Conservation (phyloP, 2,329 filamentous ascomycete genomes). For the Macrophomina tecta region DNA sequence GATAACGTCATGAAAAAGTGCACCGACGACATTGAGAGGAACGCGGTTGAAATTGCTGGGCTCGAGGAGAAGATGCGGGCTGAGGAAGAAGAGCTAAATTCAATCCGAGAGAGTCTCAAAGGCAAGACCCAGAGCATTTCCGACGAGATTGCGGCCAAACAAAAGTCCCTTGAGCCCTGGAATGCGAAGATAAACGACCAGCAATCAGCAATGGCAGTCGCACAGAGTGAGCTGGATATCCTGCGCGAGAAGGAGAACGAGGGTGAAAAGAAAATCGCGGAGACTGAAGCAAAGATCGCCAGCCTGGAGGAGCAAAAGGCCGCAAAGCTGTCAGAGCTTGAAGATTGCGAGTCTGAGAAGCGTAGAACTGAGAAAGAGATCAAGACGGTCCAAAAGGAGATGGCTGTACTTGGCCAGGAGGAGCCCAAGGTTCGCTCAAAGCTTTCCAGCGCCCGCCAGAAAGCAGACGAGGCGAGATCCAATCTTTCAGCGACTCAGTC, state of each 20-base stretch:
- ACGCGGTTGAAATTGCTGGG: conserved; percentile 73
- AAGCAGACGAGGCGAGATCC: conserved; percentile 92
- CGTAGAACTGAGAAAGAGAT: conserved; percentile 75
- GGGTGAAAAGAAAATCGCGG: conserved; percentile 81
- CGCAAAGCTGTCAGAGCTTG: conserved; percentile 75
- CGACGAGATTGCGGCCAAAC: conserved; percentile 88
- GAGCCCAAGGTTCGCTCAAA: conserved; percentile 84
- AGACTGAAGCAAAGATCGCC: conserved; percentile 79
- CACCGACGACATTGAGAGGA: conserved; percentile 76
- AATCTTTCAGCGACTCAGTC: conserved; percentile 90
- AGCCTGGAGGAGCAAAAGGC: conserved; percentile 73
- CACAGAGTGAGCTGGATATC: conserved; percentile 92
- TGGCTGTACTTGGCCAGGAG: conserved; percentile 73
- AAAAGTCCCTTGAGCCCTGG: conserved; percentile 95
- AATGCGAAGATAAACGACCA: conserved; percentile 97
- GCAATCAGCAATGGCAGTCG: conserved; percentile 89
- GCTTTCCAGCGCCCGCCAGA: conserved; percentile 88
- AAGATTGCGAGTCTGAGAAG: conserved; percentile 76
- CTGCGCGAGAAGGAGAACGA: conserved; percentile 88
- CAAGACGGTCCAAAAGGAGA: conserved; percentile 71
- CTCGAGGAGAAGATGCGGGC: conserved; percentile 77
- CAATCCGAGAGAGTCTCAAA: conserved; percentile 86
- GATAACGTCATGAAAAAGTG: conserved; percentile 80
- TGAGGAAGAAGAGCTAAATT: conserved; percentile 81
- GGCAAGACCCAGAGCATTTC: conserved; percentile 96